Base-by-base conservation (phyloP, 257 asterid genomes). In the Rhazya stricta region DNA sequence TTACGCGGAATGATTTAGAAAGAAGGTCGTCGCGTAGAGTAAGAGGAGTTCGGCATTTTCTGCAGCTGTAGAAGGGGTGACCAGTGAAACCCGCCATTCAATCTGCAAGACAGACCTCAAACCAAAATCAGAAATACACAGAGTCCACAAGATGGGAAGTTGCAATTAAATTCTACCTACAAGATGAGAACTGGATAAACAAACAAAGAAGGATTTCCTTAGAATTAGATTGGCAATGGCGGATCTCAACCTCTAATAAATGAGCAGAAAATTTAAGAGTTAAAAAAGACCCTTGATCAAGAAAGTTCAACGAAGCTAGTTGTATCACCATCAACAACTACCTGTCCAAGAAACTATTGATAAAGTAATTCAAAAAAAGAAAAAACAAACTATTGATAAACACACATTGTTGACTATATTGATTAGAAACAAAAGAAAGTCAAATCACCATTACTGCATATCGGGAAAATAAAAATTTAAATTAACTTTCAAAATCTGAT, bases 11-110 rank as follows among this genome's bases (percentile, higher is more conserved):
- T 0, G 32, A 2, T 71, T 86, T 88, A 66, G 96, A 88, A 51
- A 83, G 74, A 51, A 89, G 88, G 75, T 89, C 88, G 4, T 60
- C 81, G 10, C 77, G 77, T 18, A 79, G 76, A 11, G 90, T 90
- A 77, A 88, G n/a, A 29, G 92, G 89, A 34, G 66, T 88, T 75
- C 83, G 83, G 84, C 96, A 89, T 7, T 25, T 78, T 71, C 81
- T 85, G 89, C 92, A 89, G 81, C 86, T 81, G 80, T 74, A 89
- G 16, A 86, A 29, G 9, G 91, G 84, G 62, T 70, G 78, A 18
- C 77, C 81, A 25, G 43, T 43, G 48, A n/a, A 36, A n/a, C 68
- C 80, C 23, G 27, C 86, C 88, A 86, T 84, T 74, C 2, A 25
- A n/a, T 56, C 79, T 74, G n/a, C 21, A 56, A 71, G 23, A 74